Evolutionary conservation across 441 rosid species (phyloP), one percentile per base, ranked within the genome.

Genomic region (Melastoma candidum): DNA sequence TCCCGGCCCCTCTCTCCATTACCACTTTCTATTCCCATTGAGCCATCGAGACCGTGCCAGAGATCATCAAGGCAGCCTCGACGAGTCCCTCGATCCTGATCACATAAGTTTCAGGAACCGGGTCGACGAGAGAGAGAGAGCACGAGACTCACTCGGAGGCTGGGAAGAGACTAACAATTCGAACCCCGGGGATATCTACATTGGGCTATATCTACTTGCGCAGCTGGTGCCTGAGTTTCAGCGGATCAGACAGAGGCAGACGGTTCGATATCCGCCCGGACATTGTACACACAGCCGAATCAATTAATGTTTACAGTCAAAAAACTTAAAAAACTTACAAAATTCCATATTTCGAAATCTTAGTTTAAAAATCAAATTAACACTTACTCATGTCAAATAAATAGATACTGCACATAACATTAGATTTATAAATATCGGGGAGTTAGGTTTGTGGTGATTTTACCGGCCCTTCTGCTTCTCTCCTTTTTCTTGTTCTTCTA

Each of bases 81-180:
- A 22, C 10, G 81, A 66, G 61, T 44, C 71, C 48, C 69, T 71
- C 44, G 53, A 65, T 64, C 60, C 64, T 9, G 46, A 65, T 41
- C n/a, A 53, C 39, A 71, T 53, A 53, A 59, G 61, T 55, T 60
- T 52, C 66, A 49, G 36, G 14, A 56, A 11, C 41, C 63, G 52
- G 57, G 60, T 25, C 45, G 44, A 57, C 52, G 22, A 17, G 22
- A 17, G 22, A 17, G 22, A 17, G 22, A 17, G 22, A 17, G 22
- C 22, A 17, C 22, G 22, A 17, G 22, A 17, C 22, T 17, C 22
- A 17, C 22, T 17, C 22, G 76, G 76, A 13, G 86, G 85, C 65
- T 92, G 98, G 97, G 57, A 85, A 48, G 87, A 92, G 74, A 65
- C 77, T 76, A 72, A 77, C 56, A 75, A 72, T 29, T 70, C 74